Evolutionary conservation across 257 asterid species (phyloP), one percentile per base, ranked within the genome.

Genomic region (Solanum megistacrolobum): DNA sequence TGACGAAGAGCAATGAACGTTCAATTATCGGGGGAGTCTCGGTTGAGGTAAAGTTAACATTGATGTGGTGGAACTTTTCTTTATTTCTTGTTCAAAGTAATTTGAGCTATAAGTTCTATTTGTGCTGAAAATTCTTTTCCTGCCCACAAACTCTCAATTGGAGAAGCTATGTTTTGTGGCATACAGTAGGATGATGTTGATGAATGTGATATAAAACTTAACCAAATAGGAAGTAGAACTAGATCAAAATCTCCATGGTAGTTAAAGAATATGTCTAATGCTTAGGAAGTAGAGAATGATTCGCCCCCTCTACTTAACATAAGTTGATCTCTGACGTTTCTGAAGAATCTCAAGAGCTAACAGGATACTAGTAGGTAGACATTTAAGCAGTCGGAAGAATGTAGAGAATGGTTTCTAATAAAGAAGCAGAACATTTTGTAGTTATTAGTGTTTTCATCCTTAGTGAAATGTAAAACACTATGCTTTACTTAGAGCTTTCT

Each of bases 1-100:
- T 94, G 92, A 92, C 94, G 5, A 92, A 90, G 86, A 86, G 85
- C 16, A 93, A 93, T 36, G 93, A 86, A 74, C 92, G 81, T 41
- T 96, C 99, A 6, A 90, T 96, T 74, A 88, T 94, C 43, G 97
- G 94, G 27, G 96, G 88, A 27, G 88, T 91, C 76, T 93, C 94
- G 5, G 94, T 96, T 84, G 98, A 95, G 98, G 99, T 95, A 87
- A 86, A 69, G 41, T 88, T 82, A 46, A 29, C 85, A 29, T 31
- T 82, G 25, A 48, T 23, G 29, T 48, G 27, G 25, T 5, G 27
- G 18, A 31, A 48, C 69, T 82, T 52, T 82, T 82, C 20, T 29
- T 46, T 48, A 9, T 82, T 46, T 82, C 69, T 18, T 82, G 29
- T 29, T 48, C 29, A 5, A 82, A 9, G 18, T 81, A 18, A 18